A percentile compares a stretch with the other conserved stretches of the same genome.
Conservation (phyloP, 306 rosid genomes). For the Benincasa hispida region DNA sequence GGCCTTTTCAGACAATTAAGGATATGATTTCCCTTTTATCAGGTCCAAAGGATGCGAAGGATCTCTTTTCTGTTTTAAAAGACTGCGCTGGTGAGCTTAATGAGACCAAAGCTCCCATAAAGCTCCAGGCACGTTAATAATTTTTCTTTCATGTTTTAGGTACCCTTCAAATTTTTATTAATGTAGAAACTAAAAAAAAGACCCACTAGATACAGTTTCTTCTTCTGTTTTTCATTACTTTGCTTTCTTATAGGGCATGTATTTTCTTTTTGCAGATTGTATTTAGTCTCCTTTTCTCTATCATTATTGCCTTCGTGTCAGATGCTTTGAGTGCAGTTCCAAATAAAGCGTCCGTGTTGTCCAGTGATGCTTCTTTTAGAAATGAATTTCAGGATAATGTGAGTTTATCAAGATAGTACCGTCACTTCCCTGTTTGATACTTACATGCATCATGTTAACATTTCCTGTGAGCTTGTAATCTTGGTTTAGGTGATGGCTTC, state of each 20-base stretch:
- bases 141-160: conserved; percentile 5
- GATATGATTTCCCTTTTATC: conserved; percentile 2
- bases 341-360: conserved; percentile 70
- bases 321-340: conserved; percentile 84
- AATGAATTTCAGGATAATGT: conserved; percentile 70
- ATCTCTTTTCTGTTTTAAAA: conserved; percentile 52
- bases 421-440: conserved; percentile 7
- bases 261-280: conserved; percentile 57
- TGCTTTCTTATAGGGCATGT: background rate
- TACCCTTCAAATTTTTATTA: conserved; percentile 1
- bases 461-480: background rate
- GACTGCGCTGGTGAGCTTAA: conserved; percentile 58
- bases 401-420: conserved; percentile 25
- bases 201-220: conserved; percentile 1
- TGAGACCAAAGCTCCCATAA: conserved; percentile 34
- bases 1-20: background rate
- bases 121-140: conserved; percentile 46
- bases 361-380: conserved; percentile 58
- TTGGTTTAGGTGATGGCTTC: conserved; percentile 51
- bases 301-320: conserved; percentile 67
- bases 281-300: conserved; percentile 75
- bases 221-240: background rate
- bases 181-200: background rate
- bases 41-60: conserved; percentile 78
- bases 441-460: background rate